Evolutionary conservation across 345 rosid genomes (phyloP).

Genomic region (Nephelium lappaceum): DNA sequence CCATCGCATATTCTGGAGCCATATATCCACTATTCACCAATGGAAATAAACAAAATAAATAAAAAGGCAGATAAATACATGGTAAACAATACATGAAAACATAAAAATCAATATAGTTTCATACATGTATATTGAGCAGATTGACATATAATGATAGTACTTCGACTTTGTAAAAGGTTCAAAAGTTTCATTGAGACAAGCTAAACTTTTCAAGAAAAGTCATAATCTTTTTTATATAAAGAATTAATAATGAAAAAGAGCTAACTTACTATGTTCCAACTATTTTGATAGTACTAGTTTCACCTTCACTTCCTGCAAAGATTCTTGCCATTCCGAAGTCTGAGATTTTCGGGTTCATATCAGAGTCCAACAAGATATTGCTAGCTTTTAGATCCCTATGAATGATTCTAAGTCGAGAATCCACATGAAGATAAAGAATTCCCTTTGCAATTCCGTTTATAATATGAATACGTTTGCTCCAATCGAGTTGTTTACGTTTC

Average conservation of each 20-base stretch:
- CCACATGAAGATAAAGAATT: slow-evolving; percentile 49
- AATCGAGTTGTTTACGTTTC: slow-evolving; percentile 25
- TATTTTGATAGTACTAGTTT: slow-evolving; percentile 42
- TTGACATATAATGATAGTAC: no score
- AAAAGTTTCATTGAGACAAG: no score
- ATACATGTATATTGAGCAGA: no score
- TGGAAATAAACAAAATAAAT: no score
- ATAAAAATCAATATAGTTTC: no score
- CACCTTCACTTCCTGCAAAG: slow-evolving; percentile 35
- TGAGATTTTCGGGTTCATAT: slow-evolving; percentile 60
- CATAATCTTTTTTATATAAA: no score
- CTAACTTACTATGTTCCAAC: slow-evolving; percentile 51
- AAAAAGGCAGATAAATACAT: no score
- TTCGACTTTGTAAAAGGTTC: no score
- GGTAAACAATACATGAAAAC: no score
- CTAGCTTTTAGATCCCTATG: slow-evolving; percentile 68
- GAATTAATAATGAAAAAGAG: background rate
- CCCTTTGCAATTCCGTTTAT: slow-evolving; percentile 41
- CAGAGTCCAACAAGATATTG: slow-evolving; percentile 47
- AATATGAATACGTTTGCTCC: slow-evolving; percentile 27
- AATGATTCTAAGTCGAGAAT: slow-evolving; percentile 50
- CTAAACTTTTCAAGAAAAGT: no score
- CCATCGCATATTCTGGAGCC: slow-evolving; percentile 60
- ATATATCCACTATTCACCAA: slow-evolving; percentile 50
- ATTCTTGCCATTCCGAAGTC: slow-evolving; percentile 67